Evolutionary conservation across 2,329 filamentous ascomycete genomes (phyloP), one percentile per base, ranked within the genome.

Genomic region (Monosporascus sp.): DNA sequence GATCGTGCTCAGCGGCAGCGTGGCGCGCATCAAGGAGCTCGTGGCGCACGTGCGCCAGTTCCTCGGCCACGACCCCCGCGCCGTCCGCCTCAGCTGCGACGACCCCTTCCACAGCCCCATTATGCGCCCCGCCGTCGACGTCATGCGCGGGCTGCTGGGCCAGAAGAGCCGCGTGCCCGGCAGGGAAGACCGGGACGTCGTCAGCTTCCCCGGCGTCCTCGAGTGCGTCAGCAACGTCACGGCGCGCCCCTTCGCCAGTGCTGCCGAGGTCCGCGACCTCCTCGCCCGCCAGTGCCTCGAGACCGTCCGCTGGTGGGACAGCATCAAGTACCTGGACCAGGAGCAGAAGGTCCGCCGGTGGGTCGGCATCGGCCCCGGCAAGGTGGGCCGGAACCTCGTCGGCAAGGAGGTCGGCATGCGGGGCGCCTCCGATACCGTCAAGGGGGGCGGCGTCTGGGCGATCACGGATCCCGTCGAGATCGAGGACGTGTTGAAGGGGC

Each of bases 281-380:
- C 75, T 96, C 48, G 86, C 91, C 1, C 75, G 89, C 48, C 88
- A 91, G 65, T 92, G 88, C 56, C 84, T 94, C n/a, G 90, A 96
- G 73, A 97, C 92, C 31, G 90, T 97, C 43, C 80, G 83, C 54
- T 97, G 93, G 93, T 96, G 92, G 85, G 90, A 95, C 61, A 94
- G 89, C 63, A 92, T 97, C 63, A 85, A 84, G 60, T 96, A 95
- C 65, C 75, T 97, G 48, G 90, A 97, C 68, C 85, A 94, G 67
- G 84, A 94, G 63, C 82, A 87, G 64, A 86, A 86, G 57, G 89
- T 96, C 18, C 79, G 85, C 62, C 78, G 92, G 52, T 97, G 93
- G 88, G 81, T 97, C 48, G 93, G 93, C 44, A 90, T 97, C 57
- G 93, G 93, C 1, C 93, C 93, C 0, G 93, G 93, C 5, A 96